A percentile compares a stretch with the other conserved stretches of the same genome.
phyloP scores from a whole-genome alignment of 768 basidiomycete species.

The Suillus cothurnatus region DNA sequence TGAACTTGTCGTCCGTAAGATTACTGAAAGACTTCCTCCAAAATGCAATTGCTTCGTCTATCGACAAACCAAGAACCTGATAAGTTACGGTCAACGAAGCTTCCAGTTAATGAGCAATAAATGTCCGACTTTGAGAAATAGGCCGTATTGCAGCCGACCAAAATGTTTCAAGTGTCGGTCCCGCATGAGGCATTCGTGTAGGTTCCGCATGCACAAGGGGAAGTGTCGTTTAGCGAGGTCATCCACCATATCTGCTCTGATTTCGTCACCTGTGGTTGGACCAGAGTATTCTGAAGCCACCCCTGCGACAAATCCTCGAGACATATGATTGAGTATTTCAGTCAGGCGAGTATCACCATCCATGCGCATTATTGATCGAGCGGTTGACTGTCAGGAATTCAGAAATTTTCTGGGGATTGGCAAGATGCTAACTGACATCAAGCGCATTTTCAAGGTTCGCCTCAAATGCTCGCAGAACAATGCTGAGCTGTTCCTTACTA shows the following conservation, averaged over 20 bases:
- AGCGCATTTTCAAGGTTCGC: constrained; percentile 69
- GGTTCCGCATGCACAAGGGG: constrained; percentile 92
- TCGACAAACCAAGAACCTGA: constrained; percentile 88
- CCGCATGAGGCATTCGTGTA: constrained; percentile 76
- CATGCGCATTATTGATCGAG: constrained; percentile 83
- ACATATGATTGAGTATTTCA: constrained; percentile 88
- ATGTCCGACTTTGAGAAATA: constrained; percentile 86
- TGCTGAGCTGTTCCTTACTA: constrained; percentile 71
- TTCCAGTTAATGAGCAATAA: background rate
- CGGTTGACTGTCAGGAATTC: constrained; percentile 61
- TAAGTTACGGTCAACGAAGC: background rate
- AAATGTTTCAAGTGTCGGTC: constrained; percentile 92
- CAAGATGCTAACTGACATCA: constrained; percentile 51
- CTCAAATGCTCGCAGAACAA: constrained; percentile 88
- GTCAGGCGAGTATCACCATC: constrained; percentile 93
- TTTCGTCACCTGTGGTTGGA: constrained; percentile 57
- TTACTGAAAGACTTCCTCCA: constrained; percentile 86
- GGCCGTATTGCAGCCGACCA: constrained; percentile 85
- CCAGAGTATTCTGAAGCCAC: constrained; percentile 81
- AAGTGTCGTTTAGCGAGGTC: constrained; percentile 85
- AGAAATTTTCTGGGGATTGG: constrained; percentile 8
- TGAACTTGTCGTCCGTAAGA: constrained; percentile 92
- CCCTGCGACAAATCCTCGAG: constrained; percentile 91
- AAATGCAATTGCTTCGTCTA: constrained; percentile 92
- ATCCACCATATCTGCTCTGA: constrained; percentile 95